A percentile compares a stretch with the other conserved stretches of the same genome.
These are phyloP conservation scores for Colletotrichum nymphaeae DNA, from an alignment of 2,329 filamentous ascomycete genomes.

Conservation along the genomic window DNA sequence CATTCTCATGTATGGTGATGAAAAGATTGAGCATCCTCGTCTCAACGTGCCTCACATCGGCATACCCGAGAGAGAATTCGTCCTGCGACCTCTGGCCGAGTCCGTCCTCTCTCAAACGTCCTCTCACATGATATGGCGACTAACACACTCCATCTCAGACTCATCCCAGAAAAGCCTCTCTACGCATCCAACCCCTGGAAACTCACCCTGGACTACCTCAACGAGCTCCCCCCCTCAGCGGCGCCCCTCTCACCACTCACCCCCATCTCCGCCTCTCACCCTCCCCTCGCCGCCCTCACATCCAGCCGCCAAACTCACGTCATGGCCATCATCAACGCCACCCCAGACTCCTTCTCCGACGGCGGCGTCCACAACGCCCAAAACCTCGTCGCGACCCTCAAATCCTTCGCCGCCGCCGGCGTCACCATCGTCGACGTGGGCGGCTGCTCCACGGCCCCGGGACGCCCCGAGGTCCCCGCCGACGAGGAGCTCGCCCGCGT, in stretches of 20 bases:
- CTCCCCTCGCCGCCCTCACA: constrained; percentile 67
- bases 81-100: constrained; percentile 87
- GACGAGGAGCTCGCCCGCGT: constrained; percentile 83
- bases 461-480: constrained; percentile 73
- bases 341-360: constrained; percentile 97
- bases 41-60: constrained; percentile 87
- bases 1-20: constrained; percentile 83
- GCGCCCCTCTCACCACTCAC: constrained; percentile 69
- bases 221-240: constrained; percentile 62
- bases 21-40: constrained; percentile 73
- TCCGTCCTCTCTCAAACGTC: constrained; percentile 50
- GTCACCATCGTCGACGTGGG: constrained; percentile 92
- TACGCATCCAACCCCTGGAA: constrained; percentile 68
- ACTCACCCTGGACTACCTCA: constrained; percentile 69
- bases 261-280: constrained; percentile 57
- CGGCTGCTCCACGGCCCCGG: constrained; percentile 90
- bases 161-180: constrained; percentile 66
- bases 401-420: constrained; percentile 72
- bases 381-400: constrained; percentile 69
- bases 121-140: neutral
- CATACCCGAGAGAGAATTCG: constrained; percentile 93
- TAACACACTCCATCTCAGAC: constrained; percentile 47
- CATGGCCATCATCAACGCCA: constrained; percentile 96
- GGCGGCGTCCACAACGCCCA: constrained; percentile 73
- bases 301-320: constrained; percentile 75